Evolutionary conservation across 2,329 filamentous ascomycete genomes (phyloP).

Genomic region (Cladosporium phlei): DNA sequence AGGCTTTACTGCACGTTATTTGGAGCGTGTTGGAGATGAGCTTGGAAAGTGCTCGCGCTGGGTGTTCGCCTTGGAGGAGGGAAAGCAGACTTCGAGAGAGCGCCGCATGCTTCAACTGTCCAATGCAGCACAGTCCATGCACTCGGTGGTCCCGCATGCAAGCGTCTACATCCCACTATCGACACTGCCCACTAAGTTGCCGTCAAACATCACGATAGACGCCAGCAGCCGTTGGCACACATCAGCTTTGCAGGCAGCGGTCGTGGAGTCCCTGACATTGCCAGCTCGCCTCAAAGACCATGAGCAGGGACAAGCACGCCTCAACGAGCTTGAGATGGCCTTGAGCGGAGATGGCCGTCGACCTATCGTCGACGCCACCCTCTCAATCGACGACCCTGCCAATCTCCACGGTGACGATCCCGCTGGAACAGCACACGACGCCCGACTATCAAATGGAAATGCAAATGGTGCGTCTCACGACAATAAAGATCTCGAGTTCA

Average conservation of each 20-base stretch:
- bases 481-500: slow-evolving; percentile 17
- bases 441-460: slow-evolving; percentile 29
- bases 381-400: slow-evolving; percentile 52
- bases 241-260: slow-evolving; percentile 69
- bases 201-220: slow-evolving; percentile 58
- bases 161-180: slow-evolving; percentile 74
- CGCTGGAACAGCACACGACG: slow-evolving; percentile 27
- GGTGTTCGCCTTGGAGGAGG: slow-evolving; percentile 77
- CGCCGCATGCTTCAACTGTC: slow-evolving; percentile 61
- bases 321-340: slow-evolving; percentile 60
- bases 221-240: slow-evolving; percentile 69
- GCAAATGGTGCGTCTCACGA: slow-evolving; percentile 21
- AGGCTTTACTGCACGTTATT: slow-evolving; percentile 41
- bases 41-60: slow-evolving; percentile 83
- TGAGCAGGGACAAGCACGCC: slow-evolving; percentile 42
- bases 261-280: slow-evolving; percentile 73
- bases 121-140: slow-evolving; percentile 70
- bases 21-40: slow-evolving; percentile 75
- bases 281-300: slow-evolving; percentile 62
- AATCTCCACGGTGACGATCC: slow-evolving; percentile 26
- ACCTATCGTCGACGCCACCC: slow-evolving; percentile 68
- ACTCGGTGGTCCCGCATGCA: slow-evolving; percentile 63
- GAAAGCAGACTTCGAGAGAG: slow-evolving; percentile 44
- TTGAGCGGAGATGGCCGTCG: slow-evolving; percentile 75
- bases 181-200: slow-evolving; percentile 54